These are phyloP conservation scores for Trypanosoma cruzi DNA, from an alignment of 208 protist species.

Conservation along the genomic window DNA sequence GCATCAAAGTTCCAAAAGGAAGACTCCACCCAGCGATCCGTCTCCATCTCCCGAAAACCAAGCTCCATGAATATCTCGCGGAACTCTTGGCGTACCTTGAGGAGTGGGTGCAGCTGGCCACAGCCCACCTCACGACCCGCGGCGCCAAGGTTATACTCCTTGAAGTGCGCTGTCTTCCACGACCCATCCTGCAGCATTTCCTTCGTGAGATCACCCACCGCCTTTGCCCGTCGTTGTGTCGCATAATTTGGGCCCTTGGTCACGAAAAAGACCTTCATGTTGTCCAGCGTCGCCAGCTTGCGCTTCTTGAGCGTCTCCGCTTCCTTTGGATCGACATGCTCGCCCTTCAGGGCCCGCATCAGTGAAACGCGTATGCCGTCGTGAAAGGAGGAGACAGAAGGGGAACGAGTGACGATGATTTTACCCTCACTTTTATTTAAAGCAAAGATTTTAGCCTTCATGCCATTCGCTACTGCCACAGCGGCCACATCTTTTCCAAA, in stretches of 20 bases:
- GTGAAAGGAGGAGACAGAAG: slow-evolving; percentile 27
- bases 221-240: slow-evolving; percentile 62
- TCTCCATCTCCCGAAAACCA: slow-evolving; percentile 99
- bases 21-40: slow-evolving; percentile 98
- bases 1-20: slow-evolving; percentile 99
- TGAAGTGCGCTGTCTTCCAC: slow-evolving; percentile 96
- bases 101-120: slow-evolving; percentile 98
- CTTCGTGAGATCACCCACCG: slow-evolving; percentile 90
- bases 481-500: slow-evolving; percentile 62
- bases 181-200: slow-evolving; percentile 95
- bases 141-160: slow-evolving; percentile 97
- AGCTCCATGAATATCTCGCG: slow-evolving; percentile 99
- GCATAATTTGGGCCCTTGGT: slow-evolving; percentile 83
- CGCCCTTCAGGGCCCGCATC: slow-evolving; percentile 26
- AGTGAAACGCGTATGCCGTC: slow-evolving; percentile 53
- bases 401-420: slow-evolving; percentile 47
- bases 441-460: slow-evolving; percentile 93
- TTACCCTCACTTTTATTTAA: slow-evolving; percentile 81
- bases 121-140: slow-evolving; percentile 77
- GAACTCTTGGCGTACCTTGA: slow-evolving; percentile 99
- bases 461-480: slow-evolving; percentile 91
- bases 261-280: slow-evolving; percentile 80
- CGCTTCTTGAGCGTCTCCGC: slow-evolving; percentile 91
- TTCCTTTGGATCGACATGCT: slow-evolving; percentile 60
- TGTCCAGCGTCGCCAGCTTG: slow-evolving; percentile 86